Evolutionary conservation across 768 basidiomycete species (phyloP).

Genomic region (Mycena capillaripes): DNA sequence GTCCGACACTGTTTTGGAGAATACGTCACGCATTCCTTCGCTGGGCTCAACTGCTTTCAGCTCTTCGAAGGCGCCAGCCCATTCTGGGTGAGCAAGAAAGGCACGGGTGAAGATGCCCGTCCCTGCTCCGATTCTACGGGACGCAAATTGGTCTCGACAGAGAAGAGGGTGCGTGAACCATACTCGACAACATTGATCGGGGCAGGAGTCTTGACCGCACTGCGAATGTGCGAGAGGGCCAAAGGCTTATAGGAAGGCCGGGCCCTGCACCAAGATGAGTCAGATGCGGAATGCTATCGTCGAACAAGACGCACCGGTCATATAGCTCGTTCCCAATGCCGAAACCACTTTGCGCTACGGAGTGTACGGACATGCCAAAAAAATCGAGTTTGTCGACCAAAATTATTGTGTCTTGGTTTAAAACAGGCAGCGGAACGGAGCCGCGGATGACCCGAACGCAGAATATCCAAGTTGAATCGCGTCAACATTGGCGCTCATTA

Average conservation of each 20-base stretch:
- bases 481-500: too few species aligned
- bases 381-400: too few species aligned
- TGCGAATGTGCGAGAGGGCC: slow-evolving; percentile 73
- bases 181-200: slow-evolving; percentile 81
- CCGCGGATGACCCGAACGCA: too few species aligned
- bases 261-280: slow-evolving; percentile 57
- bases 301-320: slow-evolving; percentile 68
- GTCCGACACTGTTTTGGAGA: slow-evolving; percentile 69
- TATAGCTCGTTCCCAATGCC: slow-evolving; percentile 86
- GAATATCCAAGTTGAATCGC: too few species aligned
- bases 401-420: too few species aligned
- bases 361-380: slow-evolving; percentile 60
- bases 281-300: neutral
- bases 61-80: slow-evolving; percentile 62
- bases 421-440: too few species aligned
- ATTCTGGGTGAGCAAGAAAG: slow-evolving; percentile 74
- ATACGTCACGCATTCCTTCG: slow-evolving; percentile 86
- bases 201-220: slow-evolving; percentile 51
- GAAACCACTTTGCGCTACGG: slow-evolving; percentile 81
- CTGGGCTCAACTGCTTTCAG: slow-evolving; percentile 88
- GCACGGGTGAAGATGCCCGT: slow-evolving; percentile 93
- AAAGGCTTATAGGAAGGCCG: slow-evolving; percentile 86
- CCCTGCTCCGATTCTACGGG: slow-evolving; percentile 80
- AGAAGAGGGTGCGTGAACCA: slow-evolving; percentile 33
- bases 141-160: slow-evolving; percentile 10